Conservation (phyloP, 176 grass and related monocot species). For the Thinopyrum elongatum region DNA sequence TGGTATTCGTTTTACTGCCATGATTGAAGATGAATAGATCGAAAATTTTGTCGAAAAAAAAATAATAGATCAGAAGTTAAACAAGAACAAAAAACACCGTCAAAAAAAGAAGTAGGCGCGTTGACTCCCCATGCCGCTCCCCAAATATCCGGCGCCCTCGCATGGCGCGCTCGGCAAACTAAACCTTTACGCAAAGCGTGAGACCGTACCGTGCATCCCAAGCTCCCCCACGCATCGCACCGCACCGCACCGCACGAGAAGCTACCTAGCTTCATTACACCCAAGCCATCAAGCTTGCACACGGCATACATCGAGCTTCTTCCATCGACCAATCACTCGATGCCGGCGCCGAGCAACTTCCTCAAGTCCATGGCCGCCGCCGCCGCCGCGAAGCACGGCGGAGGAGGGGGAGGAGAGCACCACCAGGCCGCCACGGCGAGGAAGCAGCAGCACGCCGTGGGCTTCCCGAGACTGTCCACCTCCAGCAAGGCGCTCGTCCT, state of each 20-base stretch:
- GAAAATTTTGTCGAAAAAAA: no score
- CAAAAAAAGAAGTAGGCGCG: not conserved
- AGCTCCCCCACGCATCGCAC: slow-evolving; percentile 11
- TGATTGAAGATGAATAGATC: no score
- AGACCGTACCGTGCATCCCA: not conserved
- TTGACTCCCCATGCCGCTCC: slow-evolving; percentile 27
- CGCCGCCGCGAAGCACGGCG: not conserved
- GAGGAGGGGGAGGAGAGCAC: not conserved
- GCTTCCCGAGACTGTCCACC: slow-evolving; percentile 29
- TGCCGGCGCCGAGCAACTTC: slow-evolving; percentile 1
- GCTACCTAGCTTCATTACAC: not conserved
- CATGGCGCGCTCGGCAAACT: slow-evolving; percentile 1
- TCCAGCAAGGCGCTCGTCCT: slow-evolving; percentile 47
- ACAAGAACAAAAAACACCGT: no score
- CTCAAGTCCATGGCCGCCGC: slow-evolving; percentile 8
- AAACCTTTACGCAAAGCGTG: slow-evolving; percentile 44
- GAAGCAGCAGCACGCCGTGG: not conserved
- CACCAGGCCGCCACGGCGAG: not conserved
- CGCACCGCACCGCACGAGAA: not conserved
- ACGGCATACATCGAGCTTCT: not conserved
- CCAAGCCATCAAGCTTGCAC: not conserved
- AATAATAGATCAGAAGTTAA: no score
- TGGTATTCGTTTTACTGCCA: no score
- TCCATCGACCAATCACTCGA: not conserved
- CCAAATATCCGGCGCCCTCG: slow-evolving; percentile 21